These are phyloP conservation scores for Macrophomina tecta DNA, from an alignment of 2,329 filamentous ascomycete species.

Conservation along the genomic window DNA sequence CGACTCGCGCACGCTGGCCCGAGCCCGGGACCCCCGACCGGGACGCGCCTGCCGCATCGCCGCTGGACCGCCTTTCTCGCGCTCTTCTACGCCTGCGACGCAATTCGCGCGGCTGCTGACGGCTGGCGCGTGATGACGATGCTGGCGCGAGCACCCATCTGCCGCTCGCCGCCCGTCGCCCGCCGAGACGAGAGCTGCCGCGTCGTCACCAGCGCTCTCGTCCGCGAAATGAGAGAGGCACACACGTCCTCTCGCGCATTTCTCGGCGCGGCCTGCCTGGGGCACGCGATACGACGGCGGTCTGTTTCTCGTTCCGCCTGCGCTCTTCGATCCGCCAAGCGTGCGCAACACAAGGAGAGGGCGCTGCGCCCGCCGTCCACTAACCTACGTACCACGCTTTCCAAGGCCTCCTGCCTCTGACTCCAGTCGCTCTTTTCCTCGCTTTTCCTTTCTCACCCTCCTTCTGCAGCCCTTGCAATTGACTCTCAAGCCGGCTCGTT, in stretches of 20 bases:
- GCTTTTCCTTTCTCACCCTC: conserved; percentile 30
- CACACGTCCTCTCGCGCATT: conserved; percentile 3
- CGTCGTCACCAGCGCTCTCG: background rate
- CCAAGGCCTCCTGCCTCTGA: conserved; percentile 2
- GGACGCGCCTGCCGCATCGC: background rate
- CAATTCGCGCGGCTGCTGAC: background rate
- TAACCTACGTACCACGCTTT: conserved; percentile 15
- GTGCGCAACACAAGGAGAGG: conserved; percentile 11
- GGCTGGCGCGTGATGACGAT: background rate
- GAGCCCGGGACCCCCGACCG: background rate
- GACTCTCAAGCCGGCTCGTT: conserved; percentile 6
- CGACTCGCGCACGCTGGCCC: conserved; percentile 1
- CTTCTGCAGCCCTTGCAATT: conserved; percentile 27
- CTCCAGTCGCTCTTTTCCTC: conserved; percentile 28
- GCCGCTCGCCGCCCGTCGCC: background rate
- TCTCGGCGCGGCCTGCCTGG: conserved; percentile 1
- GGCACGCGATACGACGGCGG: conserved; percentile 18
- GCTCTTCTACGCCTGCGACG: background rate
- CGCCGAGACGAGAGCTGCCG: too few relatives aligned
- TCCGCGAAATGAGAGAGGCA: background rate
- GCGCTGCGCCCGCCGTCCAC: background rate
- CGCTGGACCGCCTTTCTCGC: background rate
- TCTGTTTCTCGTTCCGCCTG: conserved; percentile 18
- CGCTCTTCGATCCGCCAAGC: conserved; percentile 16
- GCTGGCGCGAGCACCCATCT: background rate